These are phyloP conservation scores for Pseudoturritis turrita DNA, from an alignment of 345 rosid genomes.

Conservation along the genomic window DNA sequence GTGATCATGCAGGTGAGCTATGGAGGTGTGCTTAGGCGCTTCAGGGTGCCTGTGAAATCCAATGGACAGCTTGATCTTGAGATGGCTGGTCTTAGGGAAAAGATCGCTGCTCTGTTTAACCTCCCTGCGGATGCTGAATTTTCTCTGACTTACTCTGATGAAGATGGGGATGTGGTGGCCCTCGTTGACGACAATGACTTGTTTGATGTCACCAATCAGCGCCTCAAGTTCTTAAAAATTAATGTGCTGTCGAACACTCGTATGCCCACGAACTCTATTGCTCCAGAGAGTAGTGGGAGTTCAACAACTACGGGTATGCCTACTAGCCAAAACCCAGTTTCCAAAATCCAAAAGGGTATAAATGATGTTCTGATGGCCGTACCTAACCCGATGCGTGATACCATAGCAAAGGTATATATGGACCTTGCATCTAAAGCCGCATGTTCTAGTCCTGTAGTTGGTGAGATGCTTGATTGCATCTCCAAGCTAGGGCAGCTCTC, in stretches of 20 bases:
- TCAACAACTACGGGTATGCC: conserved; percentile 56
- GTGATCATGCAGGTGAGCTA: conserved; percentile 54
- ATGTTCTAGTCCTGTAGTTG: conserved; percentile 38
- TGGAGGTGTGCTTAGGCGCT: conserved; percentile 76
- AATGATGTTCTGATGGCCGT: conserved; percentile 55
- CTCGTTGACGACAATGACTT: conserved; percentile 78
- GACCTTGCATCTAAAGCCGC: conserved; percentile 59
- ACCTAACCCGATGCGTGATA: conserved; percentile 55
- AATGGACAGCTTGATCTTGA: conserved; percentile 64
- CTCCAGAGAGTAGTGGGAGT: conserved; percentile 46
- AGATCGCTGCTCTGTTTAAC: conserved; percentile 54
- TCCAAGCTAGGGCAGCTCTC: conserved; percentile 31
- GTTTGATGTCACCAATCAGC: conserved; percentile 61
- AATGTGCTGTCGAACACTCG: conserved; percentile 42
- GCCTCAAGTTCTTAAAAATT: conserved; percentile 68
- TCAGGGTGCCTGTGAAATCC: conserved; percentile 50
- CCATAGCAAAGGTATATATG: conserved; percentile 44
- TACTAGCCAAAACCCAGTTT: conserved; percentile 30
- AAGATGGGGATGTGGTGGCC: conserved; percentile 82
- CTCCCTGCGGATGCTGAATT: conserved; percentile 51
- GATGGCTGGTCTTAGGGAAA: conserved; percentile 54
- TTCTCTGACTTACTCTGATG: conserved; percentile 71
- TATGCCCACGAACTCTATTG: conserved; percentile 23
- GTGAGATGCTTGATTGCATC: conserved; percentile 30
- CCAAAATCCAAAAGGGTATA: conserved; percentile 37